Evolutionary conservation across 2,329 filamentous ascomycete genomes (phyloP).

Genomic region (Cadophora malorum): DNA sequence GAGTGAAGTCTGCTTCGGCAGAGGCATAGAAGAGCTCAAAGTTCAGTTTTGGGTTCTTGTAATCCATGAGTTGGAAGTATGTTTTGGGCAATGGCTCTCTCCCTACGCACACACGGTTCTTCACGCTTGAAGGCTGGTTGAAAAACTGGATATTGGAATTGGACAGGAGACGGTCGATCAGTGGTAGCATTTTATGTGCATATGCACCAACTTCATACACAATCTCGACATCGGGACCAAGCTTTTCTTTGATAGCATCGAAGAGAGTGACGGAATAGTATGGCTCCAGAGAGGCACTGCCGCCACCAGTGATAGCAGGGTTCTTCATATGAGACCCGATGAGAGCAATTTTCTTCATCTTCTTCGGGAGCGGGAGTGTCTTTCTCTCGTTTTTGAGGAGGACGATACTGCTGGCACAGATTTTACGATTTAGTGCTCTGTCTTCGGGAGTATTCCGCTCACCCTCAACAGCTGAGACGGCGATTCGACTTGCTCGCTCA

Average conservation of each 20-base stretch:
- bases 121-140: constrained; percentile 59
- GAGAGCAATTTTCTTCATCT: constrained; percentile 51
- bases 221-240: constrained; percentile 38
- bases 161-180: constrained; percentile 59
- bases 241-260: constrained; percentile 43
- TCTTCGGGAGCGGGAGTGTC: constrained; percentile 58
- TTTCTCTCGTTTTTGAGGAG: constrained; percentile 67
- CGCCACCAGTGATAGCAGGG: constrained; percentile 45
- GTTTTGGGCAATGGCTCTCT: constrained; percentile 52
- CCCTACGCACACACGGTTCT: constrained; percentile 57
- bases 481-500: constrained; percentile 30
- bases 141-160: constrained; percentile 65
- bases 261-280: constrained; percentile 45
- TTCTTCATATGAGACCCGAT: constrained; percentile 61
- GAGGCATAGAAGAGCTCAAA: constrained; percentile 46
- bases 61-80: constrained; percentile 57
- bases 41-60: constrained; percentile 48
- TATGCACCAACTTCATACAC: constrained; percentile 65
- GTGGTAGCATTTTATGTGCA: constrained; percentile 66
- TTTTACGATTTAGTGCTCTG: constrained; percentile 55
- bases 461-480: constrained; percentile 32
- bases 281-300: constrained; percentile 45
- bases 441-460: constrained; percentile 41
- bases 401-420: constrained; percentile 65
- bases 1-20: constrained; percentile 41